Evolutionary conservation across 192 early-diverging fungal species (phyloP), one percentile per base, ranked within the genome.

Genomic region (Polychytrium aggregatum): DNA sequence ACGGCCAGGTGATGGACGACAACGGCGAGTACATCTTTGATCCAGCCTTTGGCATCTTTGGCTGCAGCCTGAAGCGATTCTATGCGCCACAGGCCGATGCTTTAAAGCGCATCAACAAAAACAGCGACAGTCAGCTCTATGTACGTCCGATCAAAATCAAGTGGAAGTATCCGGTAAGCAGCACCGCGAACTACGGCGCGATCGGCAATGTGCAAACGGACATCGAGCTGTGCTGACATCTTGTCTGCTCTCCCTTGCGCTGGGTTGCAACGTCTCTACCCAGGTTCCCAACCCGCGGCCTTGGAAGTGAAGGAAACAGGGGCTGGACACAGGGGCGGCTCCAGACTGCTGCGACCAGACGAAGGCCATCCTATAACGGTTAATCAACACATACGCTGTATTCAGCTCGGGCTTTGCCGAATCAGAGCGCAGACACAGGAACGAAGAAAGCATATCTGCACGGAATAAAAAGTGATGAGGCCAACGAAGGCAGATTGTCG

Each of bases 281-380:
- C 1, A 67, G 64, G 64, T 67, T 18, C 65, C 65, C 11, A 67
- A 67, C 37, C 65, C 65, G 14, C 56, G 30, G 27, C 65, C 65
- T 3, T 67, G 65, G 65, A 57, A 56, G 27, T 64, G 52, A 61
- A 11, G 11, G 31, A 8, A 11, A 33, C 6, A 4, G 31, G 11
- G 31, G 11, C 31, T 33, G 31, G 6, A 8, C 31, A 33, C 31
- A 33, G 11, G 31, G 31, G 31, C n/a, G n/a, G n/a, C n/a, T n/a
- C n/a, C n/a, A n/a, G n/a, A n/a, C n/a, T n/a, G n/a, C n/a, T n/a
- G n/a, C n/a, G n/a, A n/a, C n/a, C n/a, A n/a, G n/a, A n/a, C n/a
- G n/a, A n/a, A n/a, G n/a, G n/a, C n/a, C n/a, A n/a, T n/a, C n/a
- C n/a, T n/a, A n/a, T n/a, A n/a, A n/a, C n/a, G n/a, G n/a, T n/a